Conservation (phyloP, 108 stramenopile species). For the Mediolabrus comicus region DNA sequence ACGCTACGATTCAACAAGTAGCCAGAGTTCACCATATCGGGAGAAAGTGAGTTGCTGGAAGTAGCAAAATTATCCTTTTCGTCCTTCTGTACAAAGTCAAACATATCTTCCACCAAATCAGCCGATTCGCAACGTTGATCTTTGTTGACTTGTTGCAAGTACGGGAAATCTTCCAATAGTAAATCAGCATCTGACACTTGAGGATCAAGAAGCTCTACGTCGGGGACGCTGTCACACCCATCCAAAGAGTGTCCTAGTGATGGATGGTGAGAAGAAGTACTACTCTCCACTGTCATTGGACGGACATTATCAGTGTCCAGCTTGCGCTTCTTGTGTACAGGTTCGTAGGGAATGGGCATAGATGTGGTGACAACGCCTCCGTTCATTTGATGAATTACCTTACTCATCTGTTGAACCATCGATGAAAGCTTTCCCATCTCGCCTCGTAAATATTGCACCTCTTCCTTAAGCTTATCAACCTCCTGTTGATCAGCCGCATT, state of each 20-base stretch:
- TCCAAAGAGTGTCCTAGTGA: constrained; percentile 18
- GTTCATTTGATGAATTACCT: constrained; percentile 7
- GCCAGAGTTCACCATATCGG: constrained; percentile 13
- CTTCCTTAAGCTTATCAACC: constrained; percentile 68
- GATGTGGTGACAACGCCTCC: background rate
- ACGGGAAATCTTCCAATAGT: constrained; percentile 35
- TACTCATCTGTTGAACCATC: constrained; percentile 41
- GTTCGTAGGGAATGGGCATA: constrained; percentile 10
- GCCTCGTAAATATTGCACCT: constrained; percentile 53
- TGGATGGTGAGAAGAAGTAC: constrained; percentile 8
- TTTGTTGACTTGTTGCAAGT: background rate
- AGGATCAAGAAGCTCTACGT: constrained; percentile 36
- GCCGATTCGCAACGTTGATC: constrained; percentile 18
- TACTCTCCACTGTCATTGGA: constrained; percentile 8
- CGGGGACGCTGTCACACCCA: constrained; percentile 14
- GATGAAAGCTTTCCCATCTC: constrained; percentile 52
- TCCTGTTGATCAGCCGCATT: constrained; percentile 74
- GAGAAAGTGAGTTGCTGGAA: background rate
- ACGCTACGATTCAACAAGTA: constrained; percentile 14
- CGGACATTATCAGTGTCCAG: constrained; percentile 18
- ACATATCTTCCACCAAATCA: constrained; percentile 32
- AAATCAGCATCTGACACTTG: constrained; percentile 47
- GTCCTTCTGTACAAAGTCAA: constrained; percentile 37
- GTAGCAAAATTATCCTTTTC: background rate
- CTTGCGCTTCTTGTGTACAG: constrained; percentile 40